phyloP scores from a whole-genome alignment of 441 rosid species.

The Theobroma grandiflorum region DNA sequence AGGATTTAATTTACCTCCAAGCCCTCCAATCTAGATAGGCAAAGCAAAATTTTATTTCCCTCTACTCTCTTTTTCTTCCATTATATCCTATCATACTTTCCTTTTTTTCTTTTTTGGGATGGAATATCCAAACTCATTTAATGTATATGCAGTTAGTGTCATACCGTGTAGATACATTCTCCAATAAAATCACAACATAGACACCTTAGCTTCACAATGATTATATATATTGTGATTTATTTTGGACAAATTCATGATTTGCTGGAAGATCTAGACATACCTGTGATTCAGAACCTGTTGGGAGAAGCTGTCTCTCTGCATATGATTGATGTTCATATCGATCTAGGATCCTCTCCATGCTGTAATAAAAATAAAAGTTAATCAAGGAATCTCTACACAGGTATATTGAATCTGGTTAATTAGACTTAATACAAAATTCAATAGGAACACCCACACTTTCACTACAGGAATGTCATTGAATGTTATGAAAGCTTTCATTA shows the following conservation, averaged over 20 bases:
- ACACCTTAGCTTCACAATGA: neutral
- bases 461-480: no score
- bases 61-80: neutral
- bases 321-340: constrained; percentile 69
- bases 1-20: neutral
- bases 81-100: neutral
- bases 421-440: neutral
- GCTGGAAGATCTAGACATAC: constrained; percentile 31
- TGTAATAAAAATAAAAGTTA: constrained; percentile 33
- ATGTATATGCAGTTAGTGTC: neutral
- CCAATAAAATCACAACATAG: neutral
- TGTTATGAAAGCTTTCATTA: neutral
- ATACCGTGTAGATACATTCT: neutral
- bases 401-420: neutral
- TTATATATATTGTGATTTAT: neutral
- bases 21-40: neutral
- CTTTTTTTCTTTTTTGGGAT: neutral
- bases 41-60: neutral
- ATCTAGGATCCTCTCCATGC: constrained; percentile 82
- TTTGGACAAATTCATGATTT: neutral
- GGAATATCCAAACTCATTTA: neutral
- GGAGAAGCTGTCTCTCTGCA: constrained; percentile 47
- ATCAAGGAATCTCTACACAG: neutral
- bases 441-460: neutral
- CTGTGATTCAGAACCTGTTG: constrained; percentile 44